Conservation (phyloP, 345 rosid genomes). For the Schrenkiella parvula region DNA sequence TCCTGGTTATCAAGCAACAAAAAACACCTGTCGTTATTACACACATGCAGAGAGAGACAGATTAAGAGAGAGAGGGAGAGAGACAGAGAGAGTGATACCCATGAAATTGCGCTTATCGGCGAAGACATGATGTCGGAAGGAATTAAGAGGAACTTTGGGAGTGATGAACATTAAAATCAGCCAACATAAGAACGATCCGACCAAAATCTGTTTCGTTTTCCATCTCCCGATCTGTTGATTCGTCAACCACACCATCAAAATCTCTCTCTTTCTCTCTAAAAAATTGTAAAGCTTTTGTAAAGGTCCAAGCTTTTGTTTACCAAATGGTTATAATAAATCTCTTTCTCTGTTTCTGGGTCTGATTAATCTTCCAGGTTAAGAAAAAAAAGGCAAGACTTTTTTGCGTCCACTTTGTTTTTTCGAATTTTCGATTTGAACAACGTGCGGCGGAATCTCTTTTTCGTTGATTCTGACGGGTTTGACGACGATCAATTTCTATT, state of each 20-base stretch:
- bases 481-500: slow-evolving; percentile 26
- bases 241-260: slow-evolving; percentile 47
- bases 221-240: slow-evolving; percentile 50
- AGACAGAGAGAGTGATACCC: slow-evolving; percentile 37
- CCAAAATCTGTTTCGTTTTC: slow-evolving; percentile 42
- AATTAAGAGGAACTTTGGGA: slow-evolving; percentile 61
- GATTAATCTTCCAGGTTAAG: slow-evolving; percentile 21
- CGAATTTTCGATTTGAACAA: slow-evolving; percentile 26
- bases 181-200: slow-evolving; percentile 55
- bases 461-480: slow-evolving; percentile 12
- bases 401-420: not conserved
- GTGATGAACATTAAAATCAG: slow-evolving; percentile 55
- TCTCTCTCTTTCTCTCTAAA: slow-evolving; percentile 2
- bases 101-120: slow-evolving; percentile 85
- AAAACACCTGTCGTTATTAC: slow-evolving; percentile 21
- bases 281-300: not conserved
- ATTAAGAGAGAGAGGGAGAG: not conserved
- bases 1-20: slow-evolving; percentile 40
- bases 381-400: not conserved
- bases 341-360: not conserved
- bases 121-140: slow-evolving; percentile 41
- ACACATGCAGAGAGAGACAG: slow-evolving; percentile 9
- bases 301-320: slow-evolving; percentile 9
- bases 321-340: not conserved
- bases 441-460: slow-evolving; percentile 32